Evolutionary conservation across 2,329 filamentous ascomycete genomes (phyloP).

Genomic region (Penicillium sp.): DNA sequence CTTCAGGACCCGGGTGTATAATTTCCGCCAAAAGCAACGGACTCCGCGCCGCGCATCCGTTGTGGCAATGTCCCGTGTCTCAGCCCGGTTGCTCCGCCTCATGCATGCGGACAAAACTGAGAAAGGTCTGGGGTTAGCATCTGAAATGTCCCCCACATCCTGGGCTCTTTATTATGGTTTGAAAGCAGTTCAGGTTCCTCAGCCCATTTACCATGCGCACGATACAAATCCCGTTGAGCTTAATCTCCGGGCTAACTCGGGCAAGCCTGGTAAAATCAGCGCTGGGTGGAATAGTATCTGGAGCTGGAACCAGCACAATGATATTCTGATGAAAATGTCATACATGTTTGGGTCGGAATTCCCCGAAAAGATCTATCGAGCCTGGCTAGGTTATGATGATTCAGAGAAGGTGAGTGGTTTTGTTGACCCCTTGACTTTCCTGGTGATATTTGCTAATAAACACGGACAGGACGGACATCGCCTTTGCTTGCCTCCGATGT

Average conservation of each 20-base stretch:
- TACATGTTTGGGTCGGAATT: constrained; percentile 9
- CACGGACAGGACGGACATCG: not conserved
- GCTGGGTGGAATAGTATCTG: constrained; percentile 7
- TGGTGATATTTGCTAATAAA: not conserved
- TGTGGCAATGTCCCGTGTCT: constrained; percentile 11
- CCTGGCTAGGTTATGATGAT: constrained; percentile 10
- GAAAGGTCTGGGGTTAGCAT: constrained; percentile 3
- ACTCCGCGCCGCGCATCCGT: constrained; percentile 4
- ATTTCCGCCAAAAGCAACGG: constrained; percentile 1
- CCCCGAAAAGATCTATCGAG: constrained; percentile 5
- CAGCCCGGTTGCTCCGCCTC: not conserved
- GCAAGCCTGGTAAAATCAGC: constrained; percentile 2
- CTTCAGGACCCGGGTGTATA: no score
- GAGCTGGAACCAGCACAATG: constrained; percentile 3
- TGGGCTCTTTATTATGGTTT: constrained; percentile 12
- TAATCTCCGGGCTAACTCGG: constrained; percentile 4
- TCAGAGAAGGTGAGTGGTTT: not conserved
- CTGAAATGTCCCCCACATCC: constrained; percentile 10
- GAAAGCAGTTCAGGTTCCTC: constrained; percentile 11
- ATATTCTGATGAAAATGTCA: constrained; percentile 4
- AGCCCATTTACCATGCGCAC: constrained; percentile 5
- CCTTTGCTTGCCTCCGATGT: constrained; percentile 7
- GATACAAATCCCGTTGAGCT: constrained; percentile 3
- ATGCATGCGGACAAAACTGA: constrained; percentile 2
- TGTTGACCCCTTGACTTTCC: not conserved